Percentiles rank a stretch among this genome's conserved stretches.
Evolutionary conservation across 129 eudicot species (phyloP).

Genomic region (Dittrichia graveolens): DNA sequence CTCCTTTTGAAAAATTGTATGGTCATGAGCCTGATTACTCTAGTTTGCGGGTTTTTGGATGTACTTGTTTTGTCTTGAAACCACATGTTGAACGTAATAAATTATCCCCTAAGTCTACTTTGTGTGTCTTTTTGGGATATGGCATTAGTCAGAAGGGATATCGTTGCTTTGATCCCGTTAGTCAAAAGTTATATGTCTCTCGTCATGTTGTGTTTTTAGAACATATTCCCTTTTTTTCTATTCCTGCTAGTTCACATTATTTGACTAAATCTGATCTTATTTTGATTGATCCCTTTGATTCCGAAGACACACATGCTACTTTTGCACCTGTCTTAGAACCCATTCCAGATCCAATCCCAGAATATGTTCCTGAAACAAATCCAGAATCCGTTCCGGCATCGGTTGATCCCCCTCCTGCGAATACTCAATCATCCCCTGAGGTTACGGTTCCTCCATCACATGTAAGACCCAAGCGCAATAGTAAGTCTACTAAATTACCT

Average conservation of each 20-base stretch:
- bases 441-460: not conserved
- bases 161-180: not conserved
- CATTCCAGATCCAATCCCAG: not conserved
- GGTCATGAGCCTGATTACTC: not conserved
- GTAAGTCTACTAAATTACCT: not conserved
- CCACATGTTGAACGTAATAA: not conserved
- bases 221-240: not conserved
- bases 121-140: not conserved
- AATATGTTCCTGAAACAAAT: not conserved
- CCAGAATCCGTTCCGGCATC: not conserved
- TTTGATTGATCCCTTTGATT: not conserved
- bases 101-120: not conserved
- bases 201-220: not conserved
- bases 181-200: not conserved
- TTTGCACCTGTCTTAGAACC: too few species aligned
- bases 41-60: not conserved
- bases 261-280: not conserved
- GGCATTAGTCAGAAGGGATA: not conserved
- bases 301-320: too few species aligned
- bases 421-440: not conserved
- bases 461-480: not conserved
- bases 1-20: too few species aligned
- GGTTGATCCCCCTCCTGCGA: too few species aligned
- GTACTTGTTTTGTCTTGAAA: not conserved
- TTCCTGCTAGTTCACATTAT: not conserved